Percentiles rank a stretch among this genome's conserved stretches.
phyloP scores from a whole-genome alignment of 2,329 filamentous ascomycete genomes.

The Penicillium sclerotigenum region DNA sequence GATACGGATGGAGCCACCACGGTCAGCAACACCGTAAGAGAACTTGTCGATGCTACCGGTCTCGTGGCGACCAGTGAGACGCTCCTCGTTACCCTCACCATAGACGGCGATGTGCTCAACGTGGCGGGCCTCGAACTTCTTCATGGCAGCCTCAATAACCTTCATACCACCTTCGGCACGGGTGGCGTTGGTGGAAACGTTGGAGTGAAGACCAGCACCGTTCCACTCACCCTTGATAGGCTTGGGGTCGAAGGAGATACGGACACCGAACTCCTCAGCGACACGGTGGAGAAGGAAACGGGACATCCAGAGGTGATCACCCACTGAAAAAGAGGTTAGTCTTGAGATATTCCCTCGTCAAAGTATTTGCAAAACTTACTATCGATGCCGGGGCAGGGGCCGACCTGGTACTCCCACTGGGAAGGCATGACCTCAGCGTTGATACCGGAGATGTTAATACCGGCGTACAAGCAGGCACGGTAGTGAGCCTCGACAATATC shows the following conservation, averaged over 20 bases:
- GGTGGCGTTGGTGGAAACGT: conserved; percentile 89
- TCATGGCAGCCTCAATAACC: conserved; percentile 80
- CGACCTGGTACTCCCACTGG: conserved; percentile 98
- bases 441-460: conserved; percentile 92
- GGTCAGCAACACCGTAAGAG: conserved; percentile 91
- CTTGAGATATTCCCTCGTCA: not conserved
- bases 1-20: conserved; percentile 89
- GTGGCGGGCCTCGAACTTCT: conserved; percentile 77
- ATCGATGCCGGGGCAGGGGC: conserved; percentile 80
- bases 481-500: conserved; percentile 96
- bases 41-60: conserved; percentile 92
- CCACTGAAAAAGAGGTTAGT: conserved; percentile 56
- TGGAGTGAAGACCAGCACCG: conserved; percentile 87
- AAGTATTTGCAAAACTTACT: conserved; percentile 53
- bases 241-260: conserved; percentile 94
- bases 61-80: conserved; percentile 91
- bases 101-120: conserved; percentile 87
- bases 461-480: conserved; percentile 83
- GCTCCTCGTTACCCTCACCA: conserved; percentile 91
- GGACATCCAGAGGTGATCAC: conserved; percentile 94
- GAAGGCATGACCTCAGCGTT: conserved; percentile 98
- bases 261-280: conserved; percentile 92
- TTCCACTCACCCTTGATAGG: conserved; percentile 96
- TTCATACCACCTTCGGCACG: conserved; percentile 92
- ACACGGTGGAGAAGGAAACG: conserved; percentile 87